Evolutionary conservation across 805 yeast species (phyloP).

Genomic region (Hemisphaericaspora nanyangensis): DNA sequence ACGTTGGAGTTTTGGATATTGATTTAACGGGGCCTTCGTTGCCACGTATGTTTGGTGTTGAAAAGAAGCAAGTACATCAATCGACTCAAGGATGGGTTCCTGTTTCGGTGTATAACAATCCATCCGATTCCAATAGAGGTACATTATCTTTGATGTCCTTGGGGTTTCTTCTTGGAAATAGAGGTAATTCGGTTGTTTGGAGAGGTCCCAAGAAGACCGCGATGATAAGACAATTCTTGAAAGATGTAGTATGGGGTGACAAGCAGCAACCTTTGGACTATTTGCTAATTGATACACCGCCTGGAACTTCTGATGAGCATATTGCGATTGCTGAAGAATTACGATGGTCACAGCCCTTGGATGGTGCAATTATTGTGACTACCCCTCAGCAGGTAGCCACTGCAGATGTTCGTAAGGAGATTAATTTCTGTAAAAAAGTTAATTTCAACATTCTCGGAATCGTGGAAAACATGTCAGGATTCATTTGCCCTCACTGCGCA

Average conservation of each 20-base stretch:
- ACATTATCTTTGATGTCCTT: slow-evolving; percentile 71
- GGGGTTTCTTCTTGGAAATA: slow-evolving; percentile 78
- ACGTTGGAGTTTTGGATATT: slow-evolving; percentile 92
- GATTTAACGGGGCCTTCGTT: slow-evolving; percentile 96
- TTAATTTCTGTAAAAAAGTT: slow-evolving; percentile 87
- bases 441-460: slow-evolving; percentile 77
- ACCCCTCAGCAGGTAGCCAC: slow-evolving; percentile 94
- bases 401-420: slow-evolving; percentile 91
- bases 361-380: slow-evolving; percentile 92
- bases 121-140: slow-evolving; percentile 21
- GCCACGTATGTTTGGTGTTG: slow-evolving; percentile 95
- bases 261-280: slow-evolving; percentile 52
- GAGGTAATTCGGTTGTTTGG: slow-evolving; percentile 95
- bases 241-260: slow-evolving; percentile 88
- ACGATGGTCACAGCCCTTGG: slow-evolving; percentile 59
- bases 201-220: slow-evolving; percentile 98
- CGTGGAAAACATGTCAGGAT: slow-evolving; percentile 96
- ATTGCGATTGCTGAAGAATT: slow-evolving; percentile 94
- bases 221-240: slow-evolving; percentile 89
- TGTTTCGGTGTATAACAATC: slow-evolving; percentile 41
- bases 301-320: slow-evolving; percentile 98
- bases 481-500: slow-evolving; percentile 87
- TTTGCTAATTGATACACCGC: slow-evolving; percentile 92
- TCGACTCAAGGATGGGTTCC: slow-evolving; percentile 90
- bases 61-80: slow-evolving; percentile 74